Percentiles rank a stretch among this genome's conserved stretches.
phyloP scores from a whole-genome alignment of 2,329 filamentous ascomycete species.

The Davidsoniella neocaledoniae region DNA sequence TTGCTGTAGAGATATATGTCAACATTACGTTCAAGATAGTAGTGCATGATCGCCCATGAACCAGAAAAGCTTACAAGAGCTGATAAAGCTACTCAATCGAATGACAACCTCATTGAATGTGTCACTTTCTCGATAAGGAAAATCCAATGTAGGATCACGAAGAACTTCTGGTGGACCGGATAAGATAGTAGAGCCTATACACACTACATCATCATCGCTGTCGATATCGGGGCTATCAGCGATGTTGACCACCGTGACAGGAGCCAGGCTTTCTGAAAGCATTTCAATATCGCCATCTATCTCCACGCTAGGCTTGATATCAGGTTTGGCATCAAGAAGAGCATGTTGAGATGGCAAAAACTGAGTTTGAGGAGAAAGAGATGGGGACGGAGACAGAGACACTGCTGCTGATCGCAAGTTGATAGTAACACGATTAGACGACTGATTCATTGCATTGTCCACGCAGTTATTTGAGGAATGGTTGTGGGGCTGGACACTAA shows the following conservation, averaged over 20 bases:
- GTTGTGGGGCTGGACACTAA: no score
- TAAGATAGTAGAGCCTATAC: slow-evolving; percentile 12
- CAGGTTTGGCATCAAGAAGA: background rate
- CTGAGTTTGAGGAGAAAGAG: background rate
- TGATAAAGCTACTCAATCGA: slow-evolving; percentile 23
- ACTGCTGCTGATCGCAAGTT: background rate
- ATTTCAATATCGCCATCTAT: slow-evolving; percentile 16
- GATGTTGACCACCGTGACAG: slow-evolving; percentile 13
- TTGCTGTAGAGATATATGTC: slow-evolving; percentile 22
- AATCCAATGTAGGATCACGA: slow-evolving; percentile 27
- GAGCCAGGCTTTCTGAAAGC: slow-evolving; percentile 20
- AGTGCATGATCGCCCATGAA: slow-evolving; percentile 15
- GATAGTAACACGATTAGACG: slow-evolving; percentile 3
- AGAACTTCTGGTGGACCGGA: slow-evolving; percentile 14
- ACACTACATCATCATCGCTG: slow-evolving; percentile 1
- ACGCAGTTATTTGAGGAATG: background rate
- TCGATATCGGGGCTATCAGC: background rate
- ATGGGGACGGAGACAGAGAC: background rate
- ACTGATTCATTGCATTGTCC: background rate
- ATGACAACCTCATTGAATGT: slow-evolving; percentile 19
- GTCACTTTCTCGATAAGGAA: slow-evolving; percentile 28
- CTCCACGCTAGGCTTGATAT: slow-evolving; percentile 1
- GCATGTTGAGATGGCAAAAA: background rate
- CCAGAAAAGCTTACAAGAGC: slow-evolving; percentile 16
- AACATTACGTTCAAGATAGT: background rate